Base-by-base conservation (phyloP, 495 filamentous ascomycete species). In the Aspergillus panamensis region DNA sequence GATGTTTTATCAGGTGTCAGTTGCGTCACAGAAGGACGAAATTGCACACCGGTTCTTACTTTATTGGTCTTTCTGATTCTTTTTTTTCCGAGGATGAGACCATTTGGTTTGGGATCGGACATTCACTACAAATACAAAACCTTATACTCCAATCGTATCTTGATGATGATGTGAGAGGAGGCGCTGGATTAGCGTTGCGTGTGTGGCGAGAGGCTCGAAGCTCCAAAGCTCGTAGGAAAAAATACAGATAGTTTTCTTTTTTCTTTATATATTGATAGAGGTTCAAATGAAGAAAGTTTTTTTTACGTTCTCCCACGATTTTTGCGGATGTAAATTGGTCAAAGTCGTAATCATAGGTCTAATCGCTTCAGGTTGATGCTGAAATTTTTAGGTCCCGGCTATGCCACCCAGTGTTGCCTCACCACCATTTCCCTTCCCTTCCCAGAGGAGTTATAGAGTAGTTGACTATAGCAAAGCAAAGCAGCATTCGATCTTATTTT, bases 1-100 rank as follows among this genome's bases (percentile, higher is more conserved):
- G 78, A 75, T 77, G 75, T 77, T 44, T 51, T 31, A 35, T 37
- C 77, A 83, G 77, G 82, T 80, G 82, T 85, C 82, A 73, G 78
- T 80, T 77, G 77, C 73, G 80, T 73, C 80, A 81, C 76, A 85
- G 82, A 85, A 55, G 59, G 64, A 82, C 62, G 75, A 73, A 78
- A 84, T 85, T 84, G 81, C 82, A 83, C 73, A 70, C 73, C 70
- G 74, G 69, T 78, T 75, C 76, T 68, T 76, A 77, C 72, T 75
- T 77, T 74, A 76, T 69, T 68, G 74, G 74, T 76, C 73, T 74
- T 72, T 72, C 69, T 76, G 65, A 66, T 25, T 25, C 2, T 69
- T 59, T 69, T 59, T 66, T 57, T 57, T 66, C 39, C 61, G 66
- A 74, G 70, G 73, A 73, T 76, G 68, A 75, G 76, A 69, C 73